Base-by-base conservation (phyloP, 2,329 filamentous ascomycete species). In the Grosmannia penicillata region DNA sequence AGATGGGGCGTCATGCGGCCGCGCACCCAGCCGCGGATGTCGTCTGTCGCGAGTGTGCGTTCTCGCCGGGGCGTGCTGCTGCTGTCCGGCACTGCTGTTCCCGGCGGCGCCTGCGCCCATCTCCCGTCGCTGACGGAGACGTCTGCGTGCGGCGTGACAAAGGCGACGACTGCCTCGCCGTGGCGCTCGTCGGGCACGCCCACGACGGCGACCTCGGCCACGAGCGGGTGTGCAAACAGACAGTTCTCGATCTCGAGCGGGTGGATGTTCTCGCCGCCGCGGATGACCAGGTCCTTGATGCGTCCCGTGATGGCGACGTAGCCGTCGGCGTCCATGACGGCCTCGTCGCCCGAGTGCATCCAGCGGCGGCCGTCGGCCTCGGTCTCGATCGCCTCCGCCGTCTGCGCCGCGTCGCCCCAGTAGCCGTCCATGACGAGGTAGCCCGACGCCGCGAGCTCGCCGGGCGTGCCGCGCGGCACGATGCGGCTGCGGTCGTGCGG, bases 301-400 rank as follows among this genome's bases (percentile, higher is more conserved):
- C 87, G 70, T 4, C 87, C 85, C 1, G 86, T 95, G 52, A 96
- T 94, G 48, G 73, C 72, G 3, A 95, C 73, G 53, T 86, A 96
- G 3, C 89, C 91, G 22, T 86, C 68, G 5, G 59, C 65, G 44
- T 93, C 84, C 72, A 96, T 93, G 37, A 65, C 62, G 2, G 86
- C 91, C 62, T 96, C 89, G 52, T 98, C 91, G 17, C 91, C 91
- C 0, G 82, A 93, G 58, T 82, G 68, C 81, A 96, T 91, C 89
- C 89, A 96, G 10, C 24, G 33, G 15, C 10, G 2, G n/a, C 26
- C 58, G 2, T 61, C 54, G 8, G 13, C 31, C 8, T 34, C 44
- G 6, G 8, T 10, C 2, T 14, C 22, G 14, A 43, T 18, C 6
- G 80, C 84, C 52, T 83, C 79, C 0, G 63, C 62, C 0, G 87